phyloP scores from a whole-genome alignment of 1,284 basidiomycete genomes.

The Boletus smithii region DNA sequence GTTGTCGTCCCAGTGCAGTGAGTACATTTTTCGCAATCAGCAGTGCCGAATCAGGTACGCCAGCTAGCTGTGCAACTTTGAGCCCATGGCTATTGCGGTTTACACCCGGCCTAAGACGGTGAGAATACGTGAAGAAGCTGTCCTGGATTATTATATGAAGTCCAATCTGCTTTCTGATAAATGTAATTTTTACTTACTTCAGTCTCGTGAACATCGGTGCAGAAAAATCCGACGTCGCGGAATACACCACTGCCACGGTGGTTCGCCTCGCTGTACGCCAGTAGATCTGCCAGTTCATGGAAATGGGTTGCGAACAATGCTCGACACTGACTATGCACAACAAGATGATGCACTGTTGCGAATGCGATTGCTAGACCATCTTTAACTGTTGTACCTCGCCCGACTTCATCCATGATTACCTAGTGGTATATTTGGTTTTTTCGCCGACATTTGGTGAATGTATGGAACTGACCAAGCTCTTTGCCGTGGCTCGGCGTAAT shows the following conservation, averaged over 20 bases:
- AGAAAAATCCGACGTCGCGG: slow-evolving; percentile 75
- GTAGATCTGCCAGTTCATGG: slow-evolving; percentile 87
- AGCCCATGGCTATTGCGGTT: slow-evolving; percentile 92
- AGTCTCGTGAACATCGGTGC: slow-evolving; percentile 80
- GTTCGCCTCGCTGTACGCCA: slow-evolving; percentile 50
- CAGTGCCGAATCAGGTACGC: slow-evolving; percentile 71
- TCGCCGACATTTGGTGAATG: not conserved
- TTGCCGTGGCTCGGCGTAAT: slow-evolving; percentile 75
- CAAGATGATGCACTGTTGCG: slow-evolving; percentile 82
- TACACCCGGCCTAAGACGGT: slow-evolving; percentile 77
- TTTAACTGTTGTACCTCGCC: slow-evolving; percentile 88
- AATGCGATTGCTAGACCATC: slow-evolving; percentile 95
- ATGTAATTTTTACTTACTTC: slow-evolving; percentile 44
- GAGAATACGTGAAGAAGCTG: slow-evolving; percentile 79
- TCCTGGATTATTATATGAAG: slow-evolving; percentile 42
- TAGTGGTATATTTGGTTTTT: slow-evolving; percentile 29
- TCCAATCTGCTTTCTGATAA: not conserved
- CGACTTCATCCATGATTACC: slow-evolving; percentile 98
- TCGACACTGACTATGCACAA: slow-evolving; percentile 71
- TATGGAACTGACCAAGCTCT: slow-evolving; percentile 62
- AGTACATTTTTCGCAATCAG: slow-evolving; percentile 55
- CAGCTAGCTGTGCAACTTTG: slow-evolving; percentile 86
- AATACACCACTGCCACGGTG: slow-evolving; percentile 47
- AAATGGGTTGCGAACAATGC: slow-evolving; percentile 97
- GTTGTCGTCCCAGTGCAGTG: slow-evolving; percentile 35